Conservation (phyloP, 768 basidiomycete species). For the Tephrocybe sp. region DNA sequence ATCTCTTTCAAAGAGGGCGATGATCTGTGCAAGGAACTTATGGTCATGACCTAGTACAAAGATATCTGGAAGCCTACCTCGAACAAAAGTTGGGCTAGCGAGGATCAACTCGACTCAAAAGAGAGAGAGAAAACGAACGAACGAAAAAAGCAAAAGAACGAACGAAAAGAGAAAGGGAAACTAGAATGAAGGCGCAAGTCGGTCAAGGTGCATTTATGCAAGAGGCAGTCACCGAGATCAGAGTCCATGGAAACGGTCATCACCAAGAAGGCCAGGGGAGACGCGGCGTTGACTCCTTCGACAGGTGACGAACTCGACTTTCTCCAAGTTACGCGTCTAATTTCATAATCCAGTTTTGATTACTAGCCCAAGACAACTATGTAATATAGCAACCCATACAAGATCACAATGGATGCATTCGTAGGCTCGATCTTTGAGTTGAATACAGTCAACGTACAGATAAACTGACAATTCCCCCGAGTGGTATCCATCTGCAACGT, state of each 20-base stretch:
- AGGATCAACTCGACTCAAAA: slow-evolving; percentile 64
- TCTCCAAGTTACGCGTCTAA: no score
- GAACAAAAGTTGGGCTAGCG: slow-evolving; percentile 54
- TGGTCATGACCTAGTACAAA: neutral
- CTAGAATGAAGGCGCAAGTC: slow-evolving; percentile 18
- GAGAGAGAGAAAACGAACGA: slow-evolving; percentile 33
- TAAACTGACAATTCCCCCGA: neutral
- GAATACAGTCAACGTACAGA: neutral
- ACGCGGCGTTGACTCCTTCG: no score
- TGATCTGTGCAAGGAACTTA: slow-evolving; percentile 38
- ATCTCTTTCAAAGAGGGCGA: slow-evolving; percentile 70
- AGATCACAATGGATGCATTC: no score
- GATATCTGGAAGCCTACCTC: slow-evolving; percentile 33
- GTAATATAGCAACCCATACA: no score
- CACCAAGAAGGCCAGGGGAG: neutral
- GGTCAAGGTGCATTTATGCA: slow-evolving; percentile 15
- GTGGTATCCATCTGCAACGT: neutral
- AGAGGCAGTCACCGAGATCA: slow-evolving; percentile 20
- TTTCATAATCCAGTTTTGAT: no score
- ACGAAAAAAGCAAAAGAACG: slow-evolving; percentile 33
- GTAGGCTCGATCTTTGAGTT: no score
- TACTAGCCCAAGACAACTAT: no score
- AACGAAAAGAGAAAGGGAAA: slow-evolving; percentile 27
- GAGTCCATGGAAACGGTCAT: slow-evolving; percentile 34
- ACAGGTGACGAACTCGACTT: neutral